phyloP scores from a whole-genome alignment of 2,329 filamentous ascomycete species.

The Diaporthe citri region DNA sequence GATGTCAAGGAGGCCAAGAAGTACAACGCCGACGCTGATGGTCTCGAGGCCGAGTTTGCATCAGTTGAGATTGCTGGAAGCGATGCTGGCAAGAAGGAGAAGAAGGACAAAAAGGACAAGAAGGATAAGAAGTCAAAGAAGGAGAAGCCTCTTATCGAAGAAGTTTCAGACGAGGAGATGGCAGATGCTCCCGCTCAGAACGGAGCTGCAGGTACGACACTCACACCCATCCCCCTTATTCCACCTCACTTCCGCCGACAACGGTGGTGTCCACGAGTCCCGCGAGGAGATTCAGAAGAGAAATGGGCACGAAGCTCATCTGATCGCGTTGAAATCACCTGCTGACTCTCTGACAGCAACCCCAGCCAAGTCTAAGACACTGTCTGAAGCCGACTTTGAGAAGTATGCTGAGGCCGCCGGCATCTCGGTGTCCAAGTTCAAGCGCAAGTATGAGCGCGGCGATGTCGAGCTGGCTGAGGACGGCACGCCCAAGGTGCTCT shows the following conservation, averaged over 20 bases:
- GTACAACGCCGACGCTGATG: slow-evolving; percentile 96
- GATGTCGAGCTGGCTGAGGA: slow-evolving; percentile 76
- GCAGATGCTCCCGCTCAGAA: slow-evolving; percentile 42
- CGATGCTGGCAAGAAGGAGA: slow-evolving; percentile 34
- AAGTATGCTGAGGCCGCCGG: slow-evolving; percentile 75
- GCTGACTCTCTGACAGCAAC: slow-evolving; percentile 46
- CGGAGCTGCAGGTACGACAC: slow-evolving; percentile 35
- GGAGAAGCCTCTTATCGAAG: slow-evolving; percentile 55
- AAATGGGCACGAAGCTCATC: slow-evolving; percentile 54
- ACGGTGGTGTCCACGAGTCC: slow-evolving; percentile 39
- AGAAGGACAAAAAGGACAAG: slow-evolving; percentile 56
- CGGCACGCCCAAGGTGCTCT: slow-evolving; percentile 75
- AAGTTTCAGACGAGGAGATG: slow-evolving; percentile 50
- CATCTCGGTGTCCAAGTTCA: slow-evolving; percentile 81
- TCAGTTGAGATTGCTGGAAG: slow-evolving; percentile 50
- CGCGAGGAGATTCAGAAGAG: slow-evolving; percentile 55
- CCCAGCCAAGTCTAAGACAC: slow-evolving; percentile 51
- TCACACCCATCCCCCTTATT: background rate
- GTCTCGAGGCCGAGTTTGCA: slow-evolving; percentile 78
- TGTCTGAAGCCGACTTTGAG: slow-evolving; percentile 69
- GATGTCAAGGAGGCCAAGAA: slow-evolving; percentile 92
- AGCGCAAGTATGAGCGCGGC: slow-evolving; percentile 81
- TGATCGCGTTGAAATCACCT: slow-evolving; percentile 42
- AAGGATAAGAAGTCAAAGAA: slow-evolving; percentile 63
- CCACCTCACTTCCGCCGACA: slow-evolving; percentile 22